Base-by-base conservation (phyloP, 257 asterid genomes). In the Capsicum baccatum region DNA sequence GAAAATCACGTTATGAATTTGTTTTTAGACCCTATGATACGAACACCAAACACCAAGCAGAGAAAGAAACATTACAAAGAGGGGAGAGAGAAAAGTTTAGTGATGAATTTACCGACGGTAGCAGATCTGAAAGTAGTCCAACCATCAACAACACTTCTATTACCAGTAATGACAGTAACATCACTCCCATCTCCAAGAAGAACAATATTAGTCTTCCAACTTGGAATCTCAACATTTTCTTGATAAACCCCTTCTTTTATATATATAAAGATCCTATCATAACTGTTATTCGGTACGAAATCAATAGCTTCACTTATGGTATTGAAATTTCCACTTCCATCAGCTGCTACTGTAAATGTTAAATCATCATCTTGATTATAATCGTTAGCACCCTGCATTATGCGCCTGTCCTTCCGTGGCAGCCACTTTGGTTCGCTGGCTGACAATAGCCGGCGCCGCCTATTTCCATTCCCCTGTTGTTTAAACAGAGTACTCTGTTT, bases 81-180 rank as follows among this genome's bases (percentile, higher is more conserved):
- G 64, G 15, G 37, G 42, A 12, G 42, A 19, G 17, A 39, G 35
- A n/a, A 39, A 26, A 33, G 14, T 15, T 14, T 11, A 54, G 42
- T 8, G 17, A 35, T 52, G 63, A 26, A 9, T 48, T 88, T 92
- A 96, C 98, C 99, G 1, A 96, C 84, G 7, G 99, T 96, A 6
- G 98, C 98, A 62, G 98, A 92, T 92, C 98, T 89, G 91, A 90
- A 96, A 60, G 99, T 96, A 44, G 99, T 94, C 99, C 99, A 96
- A 7, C 94, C 95, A 84, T 85, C 98, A 35, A 42, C 95, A 0
- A 86, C 97, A 68, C 91, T 93, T 87, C 95, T 91, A 12, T 26
- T 85, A 0, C 95, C 97, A 47, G 86, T 91, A 8, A 96, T 87
- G 39, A 90, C 88, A 16, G 99, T 96, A 10, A 63, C 89, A 68